Conservation (phyloP, 192 early-diverging fungal species). For the Geranomyces michiganensis region DNA sequence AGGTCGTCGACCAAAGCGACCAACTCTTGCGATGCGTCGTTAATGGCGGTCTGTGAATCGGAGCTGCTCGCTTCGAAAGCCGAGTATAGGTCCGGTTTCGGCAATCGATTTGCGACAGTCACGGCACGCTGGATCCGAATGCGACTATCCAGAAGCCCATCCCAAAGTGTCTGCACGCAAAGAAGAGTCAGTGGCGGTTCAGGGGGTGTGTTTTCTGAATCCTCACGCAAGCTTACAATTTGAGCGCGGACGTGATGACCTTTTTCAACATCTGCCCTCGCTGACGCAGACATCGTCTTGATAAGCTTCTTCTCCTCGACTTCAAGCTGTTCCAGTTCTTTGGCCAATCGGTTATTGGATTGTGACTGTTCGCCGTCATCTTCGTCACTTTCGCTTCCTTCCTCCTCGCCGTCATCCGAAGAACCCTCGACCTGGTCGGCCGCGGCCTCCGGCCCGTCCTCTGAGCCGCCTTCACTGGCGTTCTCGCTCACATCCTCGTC, state of each 20-base stretch:
- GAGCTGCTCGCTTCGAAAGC: slow-evolving; percentile 22
- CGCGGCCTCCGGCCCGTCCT: slow-evolving; percentile 16
- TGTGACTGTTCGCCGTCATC: slow-evolving; percentile 45
- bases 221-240: slow-evolving; percentile 58
- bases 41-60: slow-evolving; percentile 8
- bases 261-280: slow-evolving; percentile 82
- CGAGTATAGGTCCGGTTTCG: slow-evolving; percentile 52
- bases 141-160: slow-evolving; percentile 79
- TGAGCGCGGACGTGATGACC: slow-evolving; percentile 90
- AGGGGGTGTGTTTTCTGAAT: too few species aligned
- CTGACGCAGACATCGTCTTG: slow-evolving; percentile 72
- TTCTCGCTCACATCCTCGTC: slow-evolving; percentile 25
- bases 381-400: slow-evolving; percentile 36
- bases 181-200: background rate
- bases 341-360: slow-evolving; percentile 22
- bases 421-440: slow-evolving; percentile 30
- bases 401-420: slow-evolving; percentile 18
- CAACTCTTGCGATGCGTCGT: slow-evolving; percentile 34
- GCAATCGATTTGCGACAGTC: slow-evolving; percentile 77
- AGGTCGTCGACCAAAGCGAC: slow-evolving; percentile 44
- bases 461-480: slow-evolving; percentile 17
- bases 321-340: slow-evolving; percentile 73
- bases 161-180: slow-evolving; percentile 68
- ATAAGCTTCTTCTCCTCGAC: slow-evolving; percentile 85
- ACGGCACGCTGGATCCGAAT: slow-evolving; percentile 85